Evolutionary conservation across 331 rosid species (phyloP), one percentile per base, ranked within the genome.

Genomic region (Pyracantha coccinea): DNA sequence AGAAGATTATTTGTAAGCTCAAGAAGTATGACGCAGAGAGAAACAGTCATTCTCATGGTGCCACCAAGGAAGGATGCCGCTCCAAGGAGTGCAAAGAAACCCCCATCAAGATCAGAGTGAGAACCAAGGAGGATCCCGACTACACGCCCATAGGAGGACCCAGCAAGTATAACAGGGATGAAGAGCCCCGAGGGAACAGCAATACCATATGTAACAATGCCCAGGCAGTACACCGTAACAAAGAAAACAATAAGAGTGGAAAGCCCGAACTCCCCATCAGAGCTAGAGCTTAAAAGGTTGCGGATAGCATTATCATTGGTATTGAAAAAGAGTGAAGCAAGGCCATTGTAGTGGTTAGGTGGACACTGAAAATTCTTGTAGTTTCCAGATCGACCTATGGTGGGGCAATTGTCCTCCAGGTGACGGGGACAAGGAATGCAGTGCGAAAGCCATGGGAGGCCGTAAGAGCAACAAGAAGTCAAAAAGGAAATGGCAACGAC

Each of bases 161-260:
- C 98, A 0, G 98, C 98, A 50, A 93, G 95, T 55, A 93, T 91
- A 68, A 93, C 98, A 13, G 98, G 98, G 77, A 93, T 93, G 86
- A 93, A 93, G 75, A 93, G 98, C 17, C 98, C 98, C 0, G 98
- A 89, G 14, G 98, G 98, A 69, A 93, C 27, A 19, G 98, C 98
- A 75, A 91, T 91, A 15, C 98, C 98, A 27, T 93, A 93, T 20
- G 98, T 93, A 52, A 91, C 57, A 31, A 93, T 79, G 47, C 98
- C 98, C 32, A 93, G 91, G 73, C 15, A 84, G 79, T 77, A 93
- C 67, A 93, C 78, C 1, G 91, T 75, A 45, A 29, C 61, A 79
- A 93, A 91, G 90, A 89, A 89, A 79, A 84, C 74, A n/a, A 84
- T 76, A 55, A 93, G 87, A 63, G 87, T 86, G 59, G 87, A 81